phyloP scores from a whole-genome alignment of 2,329 filamentous ascomycete genomes.

The Cercospora sp. region DNA sequence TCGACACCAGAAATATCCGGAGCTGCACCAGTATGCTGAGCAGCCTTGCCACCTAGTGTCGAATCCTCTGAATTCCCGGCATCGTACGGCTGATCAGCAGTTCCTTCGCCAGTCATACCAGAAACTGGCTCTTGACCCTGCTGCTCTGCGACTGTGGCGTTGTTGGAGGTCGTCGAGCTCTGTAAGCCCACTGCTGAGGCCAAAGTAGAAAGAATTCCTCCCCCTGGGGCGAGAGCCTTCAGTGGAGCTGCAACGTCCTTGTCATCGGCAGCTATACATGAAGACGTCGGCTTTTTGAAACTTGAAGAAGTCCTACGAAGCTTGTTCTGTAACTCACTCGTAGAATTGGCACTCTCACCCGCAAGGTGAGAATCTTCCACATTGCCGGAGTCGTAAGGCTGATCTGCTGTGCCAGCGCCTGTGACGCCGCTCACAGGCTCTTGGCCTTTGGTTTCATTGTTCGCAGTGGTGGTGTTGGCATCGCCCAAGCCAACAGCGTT shows the following conservation, averaged over 20 bases:
- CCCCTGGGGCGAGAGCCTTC: conserved; percentile 5
- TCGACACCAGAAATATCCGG: not conserved
- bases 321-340: conserved; percentile 3
- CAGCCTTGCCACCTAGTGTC: not conserved
- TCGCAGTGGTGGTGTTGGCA: conserved; percentile 7
- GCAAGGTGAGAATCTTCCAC: conserved; percentile 7
- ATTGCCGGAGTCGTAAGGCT: conserved; percentile 18
- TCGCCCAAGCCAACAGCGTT: conserved; percentile 12
- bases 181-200: conserved; percentile 10
- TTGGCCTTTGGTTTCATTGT: conserved; percentile 6
- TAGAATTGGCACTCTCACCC: not conserved
- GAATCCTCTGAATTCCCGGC: not conserved
- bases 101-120: conserved; percentile 5
- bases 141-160: not conserved
- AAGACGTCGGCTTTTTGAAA: not conserved
- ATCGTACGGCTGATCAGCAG: conserved; percentile 7
- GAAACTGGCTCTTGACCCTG: conserved; percentile 6
- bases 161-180: not conserved
- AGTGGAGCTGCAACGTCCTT: conserved; percentile 2
- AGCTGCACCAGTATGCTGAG: not conserved
- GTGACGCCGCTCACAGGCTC: conserved; percentile 14
- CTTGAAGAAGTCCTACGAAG: not conserved
- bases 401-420: conserved; percentile 15
- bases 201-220: conserved; percentile 7
- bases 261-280: not conserved